phyloP scores from a whole-genome alignment of 306 rosid genomes.

The Cucurbita argyrosperma region DNA sequence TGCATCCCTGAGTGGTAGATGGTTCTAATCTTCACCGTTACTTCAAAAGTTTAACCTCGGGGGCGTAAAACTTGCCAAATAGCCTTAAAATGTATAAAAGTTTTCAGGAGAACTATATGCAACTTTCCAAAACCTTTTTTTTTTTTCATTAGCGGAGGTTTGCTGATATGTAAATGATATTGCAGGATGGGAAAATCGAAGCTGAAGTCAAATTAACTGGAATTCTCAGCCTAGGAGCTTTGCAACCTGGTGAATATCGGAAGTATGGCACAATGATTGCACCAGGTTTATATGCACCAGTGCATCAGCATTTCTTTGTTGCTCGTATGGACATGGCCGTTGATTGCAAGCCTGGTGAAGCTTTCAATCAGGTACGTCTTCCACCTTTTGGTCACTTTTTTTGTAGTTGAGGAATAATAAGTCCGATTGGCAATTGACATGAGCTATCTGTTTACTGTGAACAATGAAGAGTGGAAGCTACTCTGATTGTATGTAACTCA shows the following conservation, averaged over 20 bases:
- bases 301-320: constrained; percentile 78
- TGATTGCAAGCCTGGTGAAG: constrained; percentile 89
- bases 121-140: not conserved
- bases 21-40: not conserved
- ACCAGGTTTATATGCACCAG: constrained; percentile 76
- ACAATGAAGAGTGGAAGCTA: too few relatives aligned
- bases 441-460: not conserved
- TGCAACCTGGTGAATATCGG: constrained; percentile 74
- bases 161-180: constrained; percentile 12
- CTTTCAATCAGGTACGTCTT: constrained; percentile 57
- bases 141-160: not conserved
- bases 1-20: not conserved
- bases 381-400: not conserved
- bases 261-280: constrained; percentile 87
- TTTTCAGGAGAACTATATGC: not conserved
- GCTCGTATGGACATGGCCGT: constrained; percentile 97
- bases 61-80: not conserved
- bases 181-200: constrained; percentile 82
- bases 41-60: not conserved
- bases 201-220: constrained; percentile 82
- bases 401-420: not conserved
- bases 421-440: not conserved
- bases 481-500: too few relatives aligned
- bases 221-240: constrained; percentile 77
- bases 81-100: not conserved